Conservation (phyloP, 805 yeast genomes). For the Yarrowia yakushimensis region DNA sequence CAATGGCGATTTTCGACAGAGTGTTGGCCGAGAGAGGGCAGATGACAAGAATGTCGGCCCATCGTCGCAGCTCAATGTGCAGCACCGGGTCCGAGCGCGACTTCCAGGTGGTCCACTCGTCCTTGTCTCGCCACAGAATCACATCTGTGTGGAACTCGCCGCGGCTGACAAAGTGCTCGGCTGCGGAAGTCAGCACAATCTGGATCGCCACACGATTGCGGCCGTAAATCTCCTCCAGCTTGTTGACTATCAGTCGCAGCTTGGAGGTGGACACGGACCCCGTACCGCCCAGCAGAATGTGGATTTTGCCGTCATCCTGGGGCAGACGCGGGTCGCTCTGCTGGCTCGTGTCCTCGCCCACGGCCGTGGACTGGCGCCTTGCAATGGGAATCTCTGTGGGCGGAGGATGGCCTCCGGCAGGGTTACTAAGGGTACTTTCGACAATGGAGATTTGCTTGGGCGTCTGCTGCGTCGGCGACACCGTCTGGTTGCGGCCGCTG, state of each 20-base stretch:
- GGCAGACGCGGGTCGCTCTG: slow-evolving; percentile 56
- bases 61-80: slow-evolving; percentile 89
- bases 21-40: slow-evolving; percentile 97
- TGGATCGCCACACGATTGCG: slow-evolving; percentile 74
- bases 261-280: slow-evolving; percentile 85
- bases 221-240: slow-evolving; percentile 77
- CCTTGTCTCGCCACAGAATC: slow-evolving; percentile 86
- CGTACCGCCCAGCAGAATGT: slow-evolving; percentile 80
- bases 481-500: slow-evolving; percentile 6
- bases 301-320: slow-evolving; percentile 84
- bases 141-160: slow-evolving; percentile 63
- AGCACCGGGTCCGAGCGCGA: slow-evolving; percentile 82
- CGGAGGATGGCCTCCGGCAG: slow-evolving; percentile 9
- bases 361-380: slow-evolving; percentile 13
- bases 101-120: slow-evolving; percentile 92
- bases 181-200: slow-evolving; percentile 77
- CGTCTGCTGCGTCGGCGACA: not conserved
- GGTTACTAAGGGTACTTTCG: not conserved
- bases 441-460: slow-evolving; percentile 6
- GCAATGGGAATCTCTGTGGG: slow-evolving; percentile 22
- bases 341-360: not conserved
- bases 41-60: slow-evolving; percentile 92
- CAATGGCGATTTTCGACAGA: slow-evolving; percentile 80
- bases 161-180: slow-evolving; percentile 69
- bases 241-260: slow-evolving; percentile 72